Evolutionary conservation across 352 stramenopile species (phyloP).

Genomic region (Phytophthora pini): DNA sequence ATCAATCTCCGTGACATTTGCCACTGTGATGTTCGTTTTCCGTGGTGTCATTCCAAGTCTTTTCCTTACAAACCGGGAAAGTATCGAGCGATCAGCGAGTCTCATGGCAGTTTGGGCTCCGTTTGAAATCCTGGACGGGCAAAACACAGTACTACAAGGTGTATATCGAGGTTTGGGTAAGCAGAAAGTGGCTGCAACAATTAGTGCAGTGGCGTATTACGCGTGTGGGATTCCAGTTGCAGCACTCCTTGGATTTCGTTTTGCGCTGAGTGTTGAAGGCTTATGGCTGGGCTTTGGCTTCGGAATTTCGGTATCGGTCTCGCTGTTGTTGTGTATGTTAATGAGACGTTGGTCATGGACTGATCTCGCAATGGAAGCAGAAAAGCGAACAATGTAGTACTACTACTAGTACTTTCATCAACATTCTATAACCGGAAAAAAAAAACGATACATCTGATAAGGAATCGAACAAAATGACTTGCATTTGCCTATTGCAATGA

Average conservation of each 20-base stretch:
- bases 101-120: slow-evolving; percentile 65
- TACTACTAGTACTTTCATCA: too few relatives aligned
- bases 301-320: slow-evolving; percentile 39
- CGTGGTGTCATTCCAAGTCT: slow-evolving; percentile 49
- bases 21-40: slow-evolving; percentile 42
- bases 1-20: slow-evolving; percentile 42
- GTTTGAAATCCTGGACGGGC: slow-evolving; percentile 72
- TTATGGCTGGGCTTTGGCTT: slow-evolving; percentile 82
- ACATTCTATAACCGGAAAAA: too few relatives aligned
- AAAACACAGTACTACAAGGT: slow-evolving; percentile 75
- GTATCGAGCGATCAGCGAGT: slow-evolving; percentile 47
- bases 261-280: slow-evolving; percentile 57
- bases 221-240: slow-evolving; percentile 72
- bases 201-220: slow-evolving; percentile 83
- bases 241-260: slow-evolving; percentile 59
- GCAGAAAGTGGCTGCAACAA: slow-evolving; percentile 70
- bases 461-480: too few relatives aligned
- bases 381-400: slow-evolving; percentile 31
- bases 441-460: too few relatives aligned
- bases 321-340: slow-evolving; percentile 18
- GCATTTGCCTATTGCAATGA: too few relatives aligned
- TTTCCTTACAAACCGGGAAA: slow-evolving; percentile 47
- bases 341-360: slow-evolving; percentile 36
- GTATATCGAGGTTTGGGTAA: slow-evolving; percentile 72
- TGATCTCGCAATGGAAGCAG: slow-evolving; percentile 42